These are phyloP conservation scores for Rhazya stricta DNA, from an alignment of 257 asterid genomes.

Conservation along the genomic window DNA sequence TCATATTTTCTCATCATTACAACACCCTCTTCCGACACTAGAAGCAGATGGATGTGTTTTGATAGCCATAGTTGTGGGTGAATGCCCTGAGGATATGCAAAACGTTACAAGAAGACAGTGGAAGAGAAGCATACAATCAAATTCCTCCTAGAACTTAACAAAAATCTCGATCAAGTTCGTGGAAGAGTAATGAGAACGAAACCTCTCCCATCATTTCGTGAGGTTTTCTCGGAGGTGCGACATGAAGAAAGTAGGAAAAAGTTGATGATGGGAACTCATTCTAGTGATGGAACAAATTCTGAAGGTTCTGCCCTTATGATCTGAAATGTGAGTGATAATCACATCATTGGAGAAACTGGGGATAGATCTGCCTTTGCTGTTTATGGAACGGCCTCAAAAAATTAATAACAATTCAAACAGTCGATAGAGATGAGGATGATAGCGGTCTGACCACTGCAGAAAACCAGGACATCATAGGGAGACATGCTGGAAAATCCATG, in stretches of 20 bases:
- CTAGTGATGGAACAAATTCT: background rate
- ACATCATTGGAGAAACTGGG: no score
- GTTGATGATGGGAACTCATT: background rate
- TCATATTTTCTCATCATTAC: background rate
- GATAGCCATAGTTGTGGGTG: background rate
- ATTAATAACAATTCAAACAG: no score
- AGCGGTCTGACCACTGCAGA: background rate
- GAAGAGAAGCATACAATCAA: background rate
- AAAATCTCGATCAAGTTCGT: background rate
- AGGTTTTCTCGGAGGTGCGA: background rate
- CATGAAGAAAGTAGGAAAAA: background rate
- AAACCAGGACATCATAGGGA: background rate
- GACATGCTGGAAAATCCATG: background rate
- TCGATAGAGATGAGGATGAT: no score
- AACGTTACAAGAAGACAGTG: background rate
- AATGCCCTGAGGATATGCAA: background rate
- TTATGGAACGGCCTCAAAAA: no score
- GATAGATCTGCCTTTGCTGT: no score
- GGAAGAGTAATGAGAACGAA: background rate
- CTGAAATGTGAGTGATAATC: background rate
- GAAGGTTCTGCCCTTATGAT: background rate
- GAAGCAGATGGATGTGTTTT: conserved; percentile 3
- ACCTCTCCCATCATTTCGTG: background rate
- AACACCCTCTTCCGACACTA: background rate
- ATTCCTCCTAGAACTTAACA: background rate